Evolutionary conservation across 306 rosid species (phyloP).

Genomic region (Begonia loranthoides): DNA sequence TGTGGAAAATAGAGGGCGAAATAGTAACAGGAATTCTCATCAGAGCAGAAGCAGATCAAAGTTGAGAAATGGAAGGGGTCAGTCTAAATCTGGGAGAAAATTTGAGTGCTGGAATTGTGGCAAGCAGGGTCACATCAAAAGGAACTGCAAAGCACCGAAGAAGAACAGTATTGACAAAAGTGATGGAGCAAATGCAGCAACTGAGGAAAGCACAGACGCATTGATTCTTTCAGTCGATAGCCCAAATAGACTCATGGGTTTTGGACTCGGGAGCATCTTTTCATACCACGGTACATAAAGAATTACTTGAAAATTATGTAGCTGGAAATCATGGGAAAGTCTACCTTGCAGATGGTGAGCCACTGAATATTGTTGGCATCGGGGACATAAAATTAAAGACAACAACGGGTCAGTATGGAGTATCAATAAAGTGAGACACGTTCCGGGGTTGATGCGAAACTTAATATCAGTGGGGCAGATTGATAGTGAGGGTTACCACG

Average conservation of each 20-base stretch:
- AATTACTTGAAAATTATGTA: constrained; percentile 1
- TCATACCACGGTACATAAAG: neutral
- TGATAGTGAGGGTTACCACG: neutral
- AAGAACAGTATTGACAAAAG: neutral
- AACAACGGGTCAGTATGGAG: neutral
- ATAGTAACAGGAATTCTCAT: neutral
- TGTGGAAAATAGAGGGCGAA: neutral
- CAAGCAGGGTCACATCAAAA: neutral
- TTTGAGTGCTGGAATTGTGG: neutral
- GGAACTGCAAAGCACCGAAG: too few relatives aligned
- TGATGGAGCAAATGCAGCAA: neutral
- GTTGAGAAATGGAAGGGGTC: neutral
- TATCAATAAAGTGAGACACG: neutral
- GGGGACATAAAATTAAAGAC: neutral
- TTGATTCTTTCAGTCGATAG: neutral
- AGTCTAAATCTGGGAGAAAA: neutral
- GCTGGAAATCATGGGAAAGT: neutral
- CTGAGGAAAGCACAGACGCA: neutral
- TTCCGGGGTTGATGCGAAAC: neutral
- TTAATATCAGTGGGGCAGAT: neutral
- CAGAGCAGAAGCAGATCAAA: neutral
- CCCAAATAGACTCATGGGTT: neutral
- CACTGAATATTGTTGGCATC: neutral
- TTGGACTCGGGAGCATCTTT: neutral
- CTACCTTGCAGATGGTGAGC: neutral